Base-by-base conservation (phyloP, 192 early-diverging fungal species). In the Chytriomyces sp. region DNA sequence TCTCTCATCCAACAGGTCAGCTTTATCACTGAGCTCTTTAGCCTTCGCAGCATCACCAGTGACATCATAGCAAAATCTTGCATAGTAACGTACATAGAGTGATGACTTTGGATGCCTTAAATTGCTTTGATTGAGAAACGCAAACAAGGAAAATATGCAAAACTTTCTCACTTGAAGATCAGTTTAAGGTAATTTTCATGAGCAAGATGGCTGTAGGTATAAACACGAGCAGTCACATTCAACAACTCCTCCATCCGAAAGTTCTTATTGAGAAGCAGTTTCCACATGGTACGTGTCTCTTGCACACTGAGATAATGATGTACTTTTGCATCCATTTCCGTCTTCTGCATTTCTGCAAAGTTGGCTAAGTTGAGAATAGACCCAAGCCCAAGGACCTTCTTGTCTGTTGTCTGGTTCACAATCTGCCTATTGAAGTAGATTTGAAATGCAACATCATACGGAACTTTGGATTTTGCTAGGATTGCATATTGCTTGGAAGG, bases 11-110 rank as follows among this genome's bases (percentile, higher is more conserved):
- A 69, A 22, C 17, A 54, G 33, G 8, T 3, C 53, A 5, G 49
- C 66, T 10, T 54, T 22, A 12, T 25, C 28, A 33, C 31, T 33
- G 28, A 37, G 31, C 10, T 69, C 38, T 26, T 10, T 56, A 10
- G 38, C 66, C 54, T 69, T 32, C 26, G 26, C 10, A 36, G 3
- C 37, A 5, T 12, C 22, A 34, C 12, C 22, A 7, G 25, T 57
- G 14, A 69, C 66, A 22, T 69, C 66, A 57, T 56, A 26, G 38
- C 66, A 69, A 54, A 69, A 69, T 54, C 53, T n/a, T 8, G 66
- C 66, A 37, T 31, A 69, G 34, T 37, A 69, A 14, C 66, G 52
- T 10, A 69, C 30, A 7, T 31, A 37, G 19, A 53, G 19, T 57
- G 30, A 30, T 25, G 66, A 69, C 32, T 54, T 53, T 33, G 66